A percentile compares a stretch with the other conserved stretches of the same genome.
phyloP scores from a whole-genome alignment of 345 rosid genomes.

The Melastoma malabathricum region DNA sequence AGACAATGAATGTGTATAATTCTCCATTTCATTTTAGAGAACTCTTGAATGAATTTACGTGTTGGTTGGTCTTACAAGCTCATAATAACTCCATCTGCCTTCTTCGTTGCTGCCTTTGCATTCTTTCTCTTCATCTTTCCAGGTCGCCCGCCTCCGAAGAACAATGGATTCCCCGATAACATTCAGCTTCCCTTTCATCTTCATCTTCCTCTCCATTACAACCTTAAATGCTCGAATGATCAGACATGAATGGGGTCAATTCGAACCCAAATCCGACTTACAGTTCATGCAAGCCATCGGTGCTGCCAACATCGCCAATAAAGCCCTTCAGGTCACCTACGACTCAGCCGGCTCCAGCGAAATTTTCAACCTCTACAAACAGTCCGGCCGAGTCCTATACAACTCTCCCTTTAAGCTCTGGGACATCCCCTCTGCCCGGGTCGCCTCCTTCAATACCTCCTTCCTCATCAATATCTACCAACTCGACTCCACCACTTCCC shows the following conservation, averaged over 20 bases:
- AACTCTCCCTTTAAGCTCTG: constrained; percentile 21
- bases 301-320: constrained; percentile 21
- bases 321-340: constrained; percentile 41
- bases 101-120: no score
- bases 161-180: no score
- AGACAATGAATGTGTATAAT: no score
- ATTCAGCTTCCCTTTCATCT: no score
- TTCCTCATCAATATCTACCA: constrained; percentile 31
- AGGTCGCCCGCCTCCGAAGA: no score
- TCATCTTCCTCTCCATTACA: no score
- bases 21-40: no score
- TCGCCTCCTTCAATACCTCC: constrained; percentile 44
- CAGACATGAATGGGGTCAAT: constrained; percentile 15
- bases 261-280: constrained; percentile 11
- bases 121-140: no score
- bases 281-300: not conserved
- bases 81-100: no score
- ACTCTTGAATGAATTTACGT: no score
- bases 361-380: not conserved
- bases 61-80: no score
- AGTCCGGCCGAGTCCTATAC: constrained; percentile 28
- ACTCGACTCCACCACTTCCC: constrained; percentile 2
- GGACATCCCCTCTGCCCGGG: constrained; percentile 7
- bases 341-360: constrained; percentile 21
- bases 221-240: not conserved